Percentiles rank a stretch among this genome's conserved stretches.
Conservation (phyloP, 345 rosid species). For the Pseudoturritis turrita region DNA sequence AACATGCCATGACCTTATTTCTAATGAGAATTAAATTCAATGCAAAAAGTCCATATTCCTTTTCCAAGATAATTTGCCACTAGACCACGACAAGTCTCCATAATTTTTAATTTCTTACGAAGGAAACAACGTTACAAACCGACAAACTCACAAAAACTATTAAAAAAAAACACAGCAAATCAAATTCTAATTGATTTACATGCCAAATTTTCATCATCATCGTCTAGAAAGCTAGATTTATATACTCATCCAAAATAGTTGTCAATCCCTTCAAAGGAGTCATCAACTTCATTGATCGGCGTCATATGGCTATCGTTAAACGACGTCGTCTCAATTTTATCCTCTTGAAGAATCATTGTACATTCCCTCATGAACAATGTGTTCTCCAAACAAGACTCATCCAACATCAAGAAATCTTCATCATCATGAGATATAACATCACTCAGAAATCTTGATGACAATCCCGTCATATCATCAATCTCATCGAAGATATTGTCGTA, state of each 20-base stretch:
- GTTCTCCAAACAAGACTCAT: conserved; percentile 15
- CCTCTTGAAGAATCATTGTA: conserved; percentile 18
- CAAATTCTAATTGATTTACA: conserved; percentile 21
- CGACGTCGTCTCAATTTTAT: not conserved
- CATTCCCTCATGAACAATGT: conserved; percentile 24
- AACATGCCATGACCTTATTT: too few species aligned
- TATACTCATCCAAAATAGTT: conserved; percentile 6
- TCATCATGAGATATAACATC: conserved; percentile 4
- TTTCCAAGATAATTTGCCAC: too few species aligned
- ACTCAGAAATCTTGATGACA: conserved; percentile 12
- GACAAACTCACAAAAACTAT: not conserved
- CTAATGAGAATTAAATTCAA: too few species aligned
- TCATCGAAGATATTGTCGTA: conserved; percentile 6
- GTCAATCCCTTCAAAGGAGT: conserved; percentile 10
- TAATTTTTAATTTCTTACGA: not conserved
- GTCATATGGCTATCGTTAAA: not conserved
- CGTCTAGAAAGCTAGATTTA: not conserved
- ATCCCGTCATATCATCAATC: conserved; percentile 10
- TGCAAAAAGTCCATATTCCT: too few species aligned
- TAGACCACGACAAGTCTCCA: too few species aligned
- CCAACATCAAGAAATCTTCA: conserved; percentile 24
- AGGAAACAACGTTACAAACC: not conserved
- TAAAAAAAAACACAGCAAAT: not conserved
- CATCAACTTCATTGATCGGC: conserved; percentile 10
- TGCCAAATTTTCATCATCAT: conserved; percentile 8